These are phyloP conservation scores for Malus orientalis DNA, from an alignment of 306 rosid genomes.

Conservation along the genomic window DNA sequence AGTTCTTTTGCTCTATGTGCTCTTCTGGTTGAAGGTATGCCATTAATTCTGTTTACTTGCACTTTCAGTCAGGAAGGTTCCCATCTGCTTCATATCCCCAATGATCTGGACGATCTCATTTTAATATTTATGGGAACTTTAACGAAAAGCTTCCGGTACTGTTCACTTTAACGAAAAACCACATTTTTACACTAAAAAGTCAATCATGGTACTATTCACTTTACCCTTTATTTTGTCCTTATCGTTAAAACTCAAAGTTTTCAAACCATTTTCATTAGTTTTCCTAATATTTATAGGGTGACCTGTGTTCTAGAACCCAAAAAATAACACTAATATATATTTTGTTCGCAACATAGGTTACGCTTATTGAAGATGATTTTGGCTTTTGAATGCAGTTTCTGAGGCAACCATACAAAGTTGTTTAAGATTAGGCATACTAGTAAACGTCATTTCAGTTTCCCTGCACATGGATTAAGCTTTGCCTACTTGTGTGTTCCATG, in stretches of 20 bases:
- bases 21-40: slow-evolving; percentile 96
- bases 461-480: neutral
- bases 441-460: neutral
- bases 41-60: neutral
- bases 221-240: too few relatives aligned
- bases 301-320: neutral
- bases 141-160: too few relatives aligned
- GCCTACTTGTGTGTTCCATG: slow-evolving; percentile 9
- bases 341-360: neutral
- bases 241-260: too few relatives aligned
- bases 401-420: neutral
- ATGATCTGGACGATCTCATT: neutral
- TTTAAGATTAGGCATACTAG: neutral
- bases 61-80: neutral
- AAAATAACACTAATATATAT: neutral
- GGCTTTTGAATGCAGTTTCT: neutral
- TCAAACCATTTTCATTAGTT: too few relatives aligned
- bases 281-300: neutral
- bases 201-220: too few relatives aligned
- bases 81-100: neutral
- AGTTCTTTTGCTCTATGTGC: slow-evolving; percentile 67
- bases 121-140: neutral
- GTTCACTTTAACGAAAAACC: too few relatives aligned
- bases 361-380: neutral
- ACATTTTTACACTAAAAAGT: too few relatives aligned